Percentiles rank a stretch among this genome's conserved stretches.
These are phyloP conservation scores for Blastobotrys illinoisensis DNA, from an alignment of 1,139 yeast species.

Conservation along the genomic window DNA sequence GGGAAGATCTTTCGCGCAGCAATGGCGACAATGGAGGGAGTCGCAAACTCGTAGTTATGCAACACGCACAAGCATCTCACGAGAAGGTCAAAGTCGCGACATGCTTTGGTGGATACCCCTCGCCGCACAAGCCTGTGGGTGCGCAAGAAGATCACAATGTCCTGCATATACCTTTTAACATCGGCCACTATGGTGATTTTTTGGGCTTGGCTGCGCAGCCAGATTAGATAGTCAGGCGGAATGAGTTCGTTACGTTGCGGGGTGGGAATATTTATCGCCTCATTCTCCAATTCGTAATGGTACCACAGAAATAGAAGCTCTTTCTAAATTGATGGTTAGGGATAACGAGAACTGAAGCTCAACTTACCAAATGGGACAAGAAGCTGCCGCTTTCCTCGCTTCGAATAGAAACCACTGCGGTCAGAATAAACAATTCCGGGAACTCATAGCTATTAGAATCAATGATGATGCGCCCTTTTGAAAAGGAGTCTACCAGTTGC, in stretches of 20 bases:
- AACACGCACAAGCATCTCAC: constrained; percentile 39
- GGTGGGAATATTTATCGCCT: neutral
- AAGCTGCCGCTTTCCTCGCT: neutral
- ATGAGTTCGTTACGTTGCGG: constrained; percentile 1
- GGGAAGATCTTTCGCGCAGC: constrained; percentile 47
- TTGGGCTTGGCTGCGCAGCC: constrained; percentile 2
- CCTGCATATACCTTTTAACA: constrained; percentile 48
- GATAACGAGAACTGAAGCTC: neutral
- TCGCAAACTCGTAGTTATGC: constrained; percentile 39
- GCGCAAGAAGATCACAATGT: constrained; percentile 45
- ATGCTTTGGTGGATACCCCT: constrained; percentile 46
- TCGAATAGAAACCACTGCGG: constrained; percentile 9
- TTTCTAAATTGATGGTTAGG: constrained; percentile 3
- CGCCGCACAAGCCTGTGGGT: constrained; percentile 46
- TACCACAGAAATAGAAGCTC: constrained; percentile 8
- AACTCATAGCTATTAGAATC: constrained; percentile 6
- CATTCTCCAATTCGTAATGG: constrained; percentile 4
- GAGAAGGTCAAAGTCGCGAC: constrained; percentile 40
- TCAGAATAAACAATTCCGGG: constrained; percentile 13
- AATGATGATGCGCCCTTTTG: constrained; percentile 5
- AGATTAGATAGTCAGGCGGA: constrained; percentile 4
- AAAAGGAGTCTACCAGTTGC: constrained; percentile 19
- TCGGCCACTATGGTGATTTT: constrained; percentile 41
- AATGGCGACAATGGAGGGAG: constrained; percentile 46
- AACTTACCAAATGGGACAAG: constrained; percentile 7